Evolutionary conservation across 805 yeast genomes (phyloP).

Genomic region (Cyberlindnera americana): DNA sequence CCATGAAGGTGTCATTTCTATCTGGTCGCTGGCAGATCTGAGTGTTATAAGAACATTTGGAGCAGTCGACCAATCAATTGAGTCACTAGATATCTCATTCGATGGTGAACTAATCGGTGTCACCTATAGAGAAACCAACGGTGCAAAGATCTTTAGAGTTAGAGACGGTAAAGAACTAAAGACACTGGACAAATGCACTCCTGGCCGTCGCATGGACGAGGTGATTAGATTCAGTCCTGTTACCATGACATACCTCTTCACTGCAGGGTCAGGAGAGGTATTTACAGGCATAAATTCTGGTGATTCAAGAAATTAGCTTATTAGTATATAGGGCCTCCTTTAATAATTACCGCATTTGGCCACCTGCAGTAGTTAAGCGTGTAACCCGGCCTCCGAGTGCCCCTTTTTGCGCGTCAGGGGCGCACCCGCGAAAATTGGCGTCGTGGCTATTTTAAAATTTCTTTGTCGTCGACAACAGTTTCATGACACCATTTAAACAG

Average conservation of each 20-base stretch:
- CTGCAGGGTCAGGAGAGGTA: slow-evolving; percentile 26
- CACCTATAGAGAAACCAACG: slow-evolving; percentile 40
- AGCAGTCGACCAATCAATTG: slow-evolving; percentile 41
- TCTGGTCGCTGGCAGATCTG: slow-evolving; percentile 45
- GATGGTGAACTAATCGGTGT: slow-evolving; percentile 47
- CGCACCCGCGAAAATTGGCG: too few species aligned
- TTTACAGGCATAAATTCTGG: slow-evolving; percentile 6
- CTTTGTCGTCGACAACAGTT: too few species aligned
- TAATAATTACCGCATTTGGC: neutral
- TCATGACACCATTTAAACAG: too few species aligned
- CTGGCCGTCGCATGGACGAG: slow-evolving; percentile 26
- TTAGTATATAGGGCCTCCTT: too few species aligned
- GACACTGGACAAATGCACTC: slow-evolving; percentile 16
- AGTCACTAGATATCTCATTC: slow-evolving; percentile 36
- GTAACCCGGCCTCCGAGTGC: neutral
- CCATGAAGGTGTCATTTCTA: slow-evolving; percentile 51
- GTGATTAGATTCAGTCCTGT: slow-evolving; percentile 32
- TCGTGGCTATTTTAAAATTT: too few species aligned
- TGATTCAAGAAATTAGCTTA: neutral
- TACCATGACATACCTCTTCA: slow-evolving; percentile 24
- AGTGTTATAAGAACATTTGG: slow-evolving; percentile 36
- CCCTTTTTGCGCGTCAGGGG: neutral
- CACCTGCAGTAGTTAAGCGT: neutral
- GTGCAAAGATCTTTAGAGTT: slow-evolving; percentile 38
- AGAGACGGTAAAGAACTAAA: slow-evolving; percentile 23